Percentiles rank a stretch among this genome's conserved stretches.
Evolutionary conservation across 1,284 basidiomycete genomes (phyloP).

Genomic region (Sparassis latifolia): DNA sequence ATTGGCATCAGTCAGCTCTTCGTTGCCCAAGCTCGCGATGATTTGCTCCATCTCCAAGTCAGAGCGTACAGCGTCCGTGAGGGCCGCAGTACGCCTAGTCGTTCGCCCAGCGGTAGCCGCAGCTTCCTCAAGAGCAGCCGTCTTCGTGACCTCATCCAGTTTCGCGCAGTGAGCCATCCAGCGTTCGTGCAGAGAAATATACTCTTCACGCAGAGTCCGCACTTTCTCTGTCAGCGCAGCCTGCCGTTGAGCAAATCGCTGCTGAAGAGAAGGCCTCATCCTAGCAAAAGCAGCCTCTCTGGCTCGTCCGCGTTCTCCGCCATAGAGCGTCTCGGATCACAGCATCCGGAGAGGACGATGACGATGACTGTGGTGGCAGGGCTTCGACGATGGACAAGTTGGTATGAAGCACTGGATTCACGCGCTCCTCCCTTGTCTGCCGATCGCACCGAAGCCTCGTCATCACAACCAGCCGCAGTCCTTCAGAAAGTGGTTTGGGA

Average conservation of each 20-base stretch:
- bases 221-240: conserved; percentile 48
- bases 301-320: conserved; percentile 28
- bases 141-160: conserved; percentile 45
- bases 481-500: conserved; percentile 40
- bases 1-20: conserved; percentile 88
- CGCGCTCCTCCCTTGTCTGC: conserved; percentile 53
- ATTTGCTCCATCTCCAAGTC: conserved; percentile 98
- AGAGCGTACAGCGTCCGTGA: conserved; percentile 89
- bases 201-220: conserved; percentile 55
- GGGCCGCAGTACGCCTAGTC: conserved; percentile 67
- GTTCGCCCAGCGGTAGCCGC: conserved; percentile 54
- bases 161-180: conserved; percentile 69
- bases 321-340: conserved; percentile 41
- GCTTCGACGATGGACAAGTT: conserved; percentile 43
- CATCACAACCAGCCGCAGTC: conserved; percentile 54
- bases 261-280: conserved; percentile 42
- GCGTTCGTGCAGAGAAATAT: conserved; percentile 57
- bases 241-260: conserved; percentile 49
- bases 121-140: conserved; percentile 35
- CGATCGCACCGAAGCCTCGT: conserved; percentile 50
- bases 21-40: conserved; percentile 86
- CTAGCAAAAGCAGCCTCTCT: conserved; percentile 32
- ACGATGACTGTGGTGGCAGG: conserved; percentile 15
- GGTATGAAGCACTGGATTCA: conserved; percentile 53
- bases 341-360: conserved; percentile 22